These are phyloP conservation scores for Solanum hybrid DNA, from an alignment of 305 asterid species.

Conservation along the genomic window DNA sequence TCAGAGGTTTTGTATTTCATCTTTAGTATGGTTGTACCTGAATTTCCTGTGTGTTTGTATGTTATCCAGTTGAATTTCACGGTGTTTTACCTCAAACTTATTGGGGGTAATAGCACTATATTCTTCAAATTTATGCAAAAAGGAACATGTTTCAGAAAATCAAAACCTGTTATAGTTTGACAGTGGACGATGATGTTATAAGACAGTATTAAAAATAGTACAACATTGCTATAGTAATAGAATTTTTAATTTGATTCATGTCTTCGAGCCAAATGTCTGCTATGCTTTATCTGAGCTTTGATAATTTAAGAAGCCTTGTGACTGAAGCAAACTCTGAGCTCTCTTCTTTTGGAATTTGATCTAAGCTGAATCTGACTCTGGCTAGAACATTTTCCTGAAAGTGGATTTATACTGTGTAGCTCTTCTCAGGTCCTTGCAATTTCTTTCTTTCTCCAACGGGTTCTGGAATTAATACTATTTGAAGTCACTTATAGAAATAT, in stretches of 20 bases:
- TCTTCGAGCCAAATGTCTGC: neutral
- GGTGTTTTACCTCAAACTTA: neutral
- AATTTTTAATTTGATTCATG: neutral
- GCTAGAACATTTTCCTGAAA: neutral
- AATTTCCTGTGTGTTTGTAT: neutral
- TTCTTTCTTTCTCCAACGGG: neutral
- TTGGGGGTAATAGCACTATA: neutral
- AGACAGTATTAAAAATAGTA: neutral
- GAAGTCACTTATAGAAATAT: neutral
- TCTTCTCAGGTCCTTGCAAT: neutral
- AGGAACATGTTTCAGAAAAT: constrained; percentile 1
- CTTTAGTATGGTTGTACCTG: neutral
- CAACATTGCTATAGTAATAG: neutral
- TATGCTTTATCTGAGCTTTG: neutral
- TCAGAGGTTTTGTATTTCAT: neutral
- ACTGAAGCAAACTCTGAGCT: neutral
- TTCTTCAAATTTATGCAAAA: constrained; percentile 1
- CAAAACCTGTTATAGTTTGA: constrained; percentile 1
- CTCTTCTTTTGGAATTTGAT: neutral
- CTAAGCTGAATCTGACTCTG: constrained; percentile 1
- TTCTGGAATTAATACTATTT: constrained; percentile 2
- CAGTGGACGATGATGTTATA: neutral
- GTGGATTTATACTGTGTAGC: neutral
- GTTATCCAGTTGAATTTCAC: neutral
- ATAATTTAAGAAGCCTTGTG: neutral